Percentiles rank a stretch among this genome's conserved stretches.
phyloP scores from a whole-genome alignment of 2,329 filamentous ascomycete genomes.

The Colletotrichum agaves region DNA sequence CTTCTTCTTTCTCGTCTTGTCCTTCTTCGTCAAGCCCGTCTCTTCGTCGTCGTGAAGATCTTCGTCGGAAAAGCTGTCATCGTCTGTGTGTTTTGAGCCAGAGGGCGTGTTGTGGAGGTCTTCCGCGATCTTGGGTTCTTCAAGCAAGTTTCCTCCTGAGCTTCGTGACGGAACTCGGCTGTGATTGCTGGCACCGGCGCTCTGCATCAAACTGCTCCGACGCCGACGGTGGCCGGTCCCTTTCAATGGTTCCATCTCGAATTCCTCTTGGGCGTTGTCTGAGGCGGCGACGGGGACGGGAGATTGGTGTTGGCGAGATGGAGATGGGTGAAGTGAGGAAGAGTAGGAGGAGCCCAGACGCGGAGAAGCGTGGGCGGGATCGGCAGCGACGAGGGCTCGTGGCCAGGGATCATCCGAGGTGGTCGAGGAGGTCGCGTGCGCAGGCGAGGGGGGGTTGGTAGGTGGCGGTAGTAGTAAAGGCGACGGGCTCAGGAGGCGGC shows the following conservation, averaged over 20 bases:
- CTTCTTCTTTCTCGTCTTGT: conserved; percentile 74
- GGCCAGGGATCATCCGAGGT: conserved; percentile 23
- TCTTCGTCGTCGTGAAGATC: conserved; percentile 88
- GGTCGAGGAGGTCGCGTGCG: conserved; percentile 31
- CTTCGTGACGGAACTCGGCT: conserved; percentile 44
- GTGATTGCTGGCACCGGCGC: conserved; percentile 42
- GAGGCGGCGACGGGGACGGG: conserved; percentile 32
- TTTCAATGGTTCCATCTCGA: conserved; percentile 66
- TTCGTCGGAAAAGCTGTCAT: conserved; percentile 74
- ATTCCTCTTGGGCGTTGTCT: conserved; percentile 47
- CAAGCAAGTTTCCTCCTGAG: conserved; percentile 44
- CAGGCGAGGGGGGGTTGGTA: conserved; percentile 21
- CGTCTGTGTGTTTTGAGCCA: conserved; percentile 49
- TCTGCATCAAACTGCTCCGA: conserved; percentile 64
- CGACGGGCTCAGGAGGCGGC: conserved; percentile 30
- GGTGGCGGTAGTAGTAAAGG: conserved; percentile 32
- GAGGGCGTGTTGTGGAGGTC: conserved; percentile 39
- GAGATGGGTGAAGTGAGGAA: conserved; percentile 5
- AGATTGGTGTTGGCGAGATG: not conserved
- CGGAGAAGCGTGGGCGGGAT: conserved; percentile 26
- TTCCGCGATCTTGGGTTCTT: conserved; percentile 60
- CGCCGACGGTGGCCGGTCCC: conserved; percentile 64
- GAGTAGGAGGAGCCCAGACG: conserved; percentile 18
- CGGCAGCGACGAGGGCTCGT: conserved; percentile 12
- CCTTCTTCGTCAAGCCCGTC: conserved; percentile 81